Percentiles rank a stretch among this genome's conserved stretches.
Evolutionary conservation across 352 stramenopile genomes (phyloP).

Genomic region (Pythium apleroticum): DNA sequence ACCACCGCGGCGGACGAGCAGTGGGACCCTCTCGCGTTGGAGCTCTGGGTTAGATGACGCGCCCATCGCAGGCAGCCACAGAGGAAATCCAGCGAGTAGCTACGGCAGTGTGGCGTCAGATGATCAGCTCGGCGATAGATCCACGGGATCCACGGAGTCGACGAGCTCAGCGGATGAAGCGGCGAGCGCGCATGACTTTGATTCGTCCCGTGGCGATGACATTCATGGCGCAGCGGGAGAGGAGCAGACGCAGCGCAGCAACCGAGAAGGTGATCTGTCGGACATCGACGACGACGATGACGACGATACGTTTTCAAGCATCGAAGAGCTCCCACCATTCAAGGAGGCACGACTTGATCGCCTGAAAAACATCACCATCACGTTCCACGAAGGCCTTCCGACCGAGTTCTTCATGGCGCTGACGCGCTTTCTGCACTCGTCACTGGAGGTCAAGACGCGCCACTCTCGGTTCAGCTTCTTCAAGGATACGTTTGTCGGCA

Average conservation of each 20-base stretch:
- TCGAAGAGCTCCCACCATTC: constrained; percentile 52
- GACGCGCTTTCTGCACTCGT: constrained; percentile 68
- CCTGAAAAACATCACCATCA: constrained; percentile 73
- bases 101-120: constrained; percentile 49
- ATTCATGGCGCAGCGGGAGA: constrained; percentile 4
- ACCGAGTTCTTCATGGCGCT: constrained; percentile 79
- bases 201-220: constrained; percentile 27
- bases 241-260: constrained; percentile 18
- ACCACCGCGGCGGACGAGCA: constrained; percentile 13
- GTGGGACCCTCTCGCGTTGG: constrained; percentile 8
- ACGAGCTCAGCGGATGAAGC: constrained; percentile 41
- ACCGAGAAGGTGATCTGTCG: constrained; percentile 28
- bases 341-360: constrained; percentile 73
- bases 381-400: constrained; percentile 77
- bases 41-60: constrained; percentile 24
- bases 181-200: constrained; percentile 29
- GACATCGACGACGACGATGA: constrained; percentile 35
- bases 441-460: constrained; percentile 77
- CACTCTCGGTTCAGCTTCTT: constrained; percentile 87
- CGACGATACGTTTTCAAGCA: constrained; percentile 46
- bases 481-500: constrained; percentile 83
- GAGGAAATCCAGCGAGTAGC: constrained; percentile 38
- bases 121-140: constrained; percentile 35
- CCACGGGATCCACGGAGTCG: constrained; percentile 31
- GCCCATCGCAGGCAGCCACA: constrained; percentile 20